A percentile compares a stretch with the other conserved stretches of the same genome.
These are phyloP conservation scores for Linum lewisii DNA, from an alignment of 345 rosid genomes.

Conservation along the genomic window DNA sequence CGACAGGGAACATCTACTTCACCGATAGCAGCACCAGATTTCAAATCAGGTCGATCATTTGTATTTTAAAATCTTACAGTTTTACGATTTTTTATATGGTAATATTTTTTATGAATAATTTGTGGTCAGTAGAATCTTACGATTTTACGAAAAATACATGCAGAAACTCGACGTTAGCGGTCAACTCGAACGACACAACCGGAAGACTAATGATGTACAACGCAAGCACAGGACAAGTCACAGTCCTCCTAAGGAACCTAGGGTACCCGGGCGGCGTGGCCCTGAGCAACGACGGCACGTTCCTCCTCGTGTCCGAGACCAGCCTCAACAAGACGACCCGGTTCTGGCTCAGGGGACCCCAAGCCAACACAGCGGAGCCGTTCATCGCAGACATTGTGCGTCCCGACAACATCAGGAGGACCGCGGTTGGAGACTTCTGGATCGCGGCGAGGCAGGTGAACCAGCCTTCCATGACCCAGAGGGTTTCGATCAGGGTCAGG, in stretches of 20 bases:
- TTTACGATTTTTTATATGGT: no score
- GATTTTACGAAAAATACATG: no score
- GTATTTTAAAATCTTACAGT: no score
- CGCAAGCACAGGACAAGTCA: slow-evolving; percentile 1
- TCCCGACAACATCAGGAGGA: slow-evolving; percentile 18
- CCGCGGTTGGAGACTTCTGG: neutral
- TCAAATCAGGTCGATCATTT: slow-evolving; percentile 3
- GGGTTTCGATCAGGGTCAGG: neutral
- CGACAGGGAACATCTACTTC: slow-evolving; percentile 12
- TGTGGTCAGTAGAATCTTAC: no score
- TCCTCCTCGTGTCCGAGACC: slow-evolving; percentile 12
- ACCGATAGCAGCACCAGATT: slow-evolving; percentile 8
- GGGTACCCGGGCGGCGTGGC: slow-evolving; percentile 10
- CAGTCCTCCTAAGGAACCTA: slow-evolving; percentile 11
- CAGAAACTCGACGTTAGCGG: neutral
- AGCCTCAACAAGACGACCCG: slow-evolving; percentile 1
- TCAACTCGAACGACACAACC: slow-evolving; percentile 1
- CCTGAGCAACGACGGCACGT: slow-evolving; percentile 3
- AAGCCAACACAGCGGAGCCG: neutral
- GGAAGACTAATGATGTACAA: slow-evolving; percentile 17
- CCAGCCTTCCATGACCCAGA: neutral
- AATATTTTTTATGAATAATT: no score
- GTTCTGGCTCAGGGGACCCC: slow-evolving; percentile 14
- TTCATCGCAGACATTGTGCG: neutral
- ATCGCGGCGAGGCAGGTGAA: slow-evolving; percentile 1